Conservation (phyloP, 1,284 basidiomycete species). For the Irpex rosettiformis region DNA sequence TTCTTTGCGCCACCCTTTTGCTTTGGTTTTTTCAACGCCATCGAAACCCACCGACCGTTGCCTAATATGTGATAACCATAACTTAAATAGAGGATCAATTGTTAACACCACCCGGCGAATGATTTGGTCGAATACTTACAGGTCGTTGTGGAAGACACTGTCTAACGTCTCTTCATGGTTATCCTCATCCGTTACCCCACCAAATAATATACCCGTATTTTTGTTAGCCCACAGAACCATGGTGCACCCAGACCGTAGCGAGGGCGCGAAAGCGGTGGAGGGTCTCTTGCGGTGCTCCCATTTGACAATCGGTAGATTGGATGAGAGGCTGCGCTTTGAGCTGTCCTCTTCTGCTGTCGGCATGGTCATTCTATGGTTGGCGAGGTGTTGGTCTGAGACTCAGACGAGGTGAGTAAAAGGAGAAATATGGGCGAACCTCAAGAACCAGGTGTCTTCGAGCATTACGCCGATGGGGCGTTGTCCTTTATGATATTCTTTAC, state of each 20-base stretch:
- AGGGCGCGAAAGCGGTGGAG: slow-evolving; percentile 69
- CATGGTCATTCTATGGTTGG: slow-evolving; percentile 29
- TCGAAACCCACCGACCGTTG: slow-evolving; percentile 78
- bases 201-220: slow-evolving; percentile 80
- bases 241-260: slow-evolving; percentile 76
- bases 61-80: slow-evolving; percentile 79
- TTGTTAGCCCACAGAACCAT: slow-evolving; percentile 77
- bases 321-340: slow-evolving; percentile 30
- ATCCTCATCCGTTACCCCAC: slow-evolving; percentile 91
- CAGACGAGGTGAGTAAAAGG: background rate
- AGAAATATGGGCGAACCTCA: slow-evolving; percentile 48
- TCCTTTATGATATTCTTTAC: slow-evolving; percentile 88
- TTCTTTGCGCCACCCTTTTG: slow-evolving; percentile 43
- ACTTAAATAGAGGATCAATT: slow-evolving; percentile 33
- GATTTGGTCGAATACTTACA: slow-evolving; percentile 42
- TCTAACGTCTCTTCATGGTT: slow-evolving; percentile 84
- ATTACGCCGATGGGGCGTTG: slow-evolving; percentile 85
- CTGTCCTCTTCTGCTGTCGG: slow-evolving; percentile 24
- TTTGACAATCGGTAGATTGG: slow-evolving; percentile 56
- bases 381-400: background rate
- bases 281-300: slow-evolving; percentile 85
- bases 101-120: background rate
- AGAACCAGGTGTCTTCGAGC: slow-evolving; percentile 89
- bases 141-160: slow-evolving; percentile 81
- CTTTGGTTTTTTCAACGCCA: slow-evolving; percentile 71